These are phyloP conservation scores for Agastache rugosa DNA, from an alignment of 257 asterid genomes.

Conservation along the genomic window DNA sequence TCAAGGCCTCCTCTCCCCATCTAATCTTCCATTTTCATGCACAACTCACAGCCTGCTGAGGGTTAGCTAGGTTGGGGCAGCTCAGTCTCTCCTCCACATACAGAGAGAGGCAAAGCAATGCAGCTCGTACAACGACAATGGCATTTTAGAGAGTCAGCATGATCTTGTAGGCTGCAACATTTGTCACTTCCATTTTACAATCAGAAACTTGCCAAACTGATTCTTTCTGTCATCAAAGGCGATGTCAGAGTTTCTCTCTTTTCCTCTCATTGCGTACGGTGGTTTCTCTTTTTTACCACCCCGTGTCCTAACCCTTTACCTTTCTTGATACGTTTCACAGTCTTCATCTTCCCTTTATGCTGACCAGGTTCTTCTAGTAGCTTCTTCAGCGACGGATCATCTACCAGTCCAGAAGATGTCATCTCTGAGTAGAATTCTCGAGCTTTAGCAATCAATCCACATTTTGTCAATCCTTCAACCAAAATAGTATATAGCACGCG, in stretches of 20 bases:
- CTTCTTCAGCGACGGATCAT: constrained; percentile 66
- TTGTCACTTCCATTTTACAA: neutral
- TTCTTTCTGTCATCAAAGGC: neutral
- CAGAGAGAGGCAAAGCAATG: neutral
- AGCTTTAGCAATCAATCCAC: constrained; percentile 63
- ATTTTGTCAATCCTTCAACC: constrained; percentile 71
- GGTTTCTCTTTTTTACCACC: constrained; percentile 30
- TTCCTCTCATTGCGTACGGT: constrained; percentile 31
- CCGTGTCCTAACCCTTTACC: constrained; percentile 37
- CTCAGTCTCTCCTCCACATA: neutral
- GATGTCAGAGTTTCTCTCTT: constrained; percentile 17
- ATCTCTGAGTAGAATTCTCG: constrained; percentile 71
- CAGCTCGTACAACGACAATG: neutral
- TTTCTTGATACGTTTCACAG: constrained; percentile 40
- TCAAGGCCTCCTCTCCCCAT: neutral
- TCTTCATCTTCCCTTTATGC: constrained; percentile 33
- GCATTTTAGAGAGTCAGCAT: neutral
- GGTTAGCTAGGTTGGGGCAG: neutral
- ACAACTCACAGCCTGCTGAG: neutral
- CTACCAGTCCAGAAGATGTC: constrained; percentile 49
- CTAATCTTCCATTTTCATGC: neutral
- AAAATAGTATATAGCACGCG: constrained; percentile 51
- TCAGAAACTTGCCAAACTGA: neutral
- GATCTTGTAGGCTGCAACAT: neutral
- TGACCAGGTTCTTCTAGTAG: constrained; percentile 50